Percentiles rank a stretch among this genome's conserved stretches.
Evolutionary conservation across 2,329 filamentous ascomycete species (phyloP).

Genomic region (Alternaria ethzedia): DNA sequence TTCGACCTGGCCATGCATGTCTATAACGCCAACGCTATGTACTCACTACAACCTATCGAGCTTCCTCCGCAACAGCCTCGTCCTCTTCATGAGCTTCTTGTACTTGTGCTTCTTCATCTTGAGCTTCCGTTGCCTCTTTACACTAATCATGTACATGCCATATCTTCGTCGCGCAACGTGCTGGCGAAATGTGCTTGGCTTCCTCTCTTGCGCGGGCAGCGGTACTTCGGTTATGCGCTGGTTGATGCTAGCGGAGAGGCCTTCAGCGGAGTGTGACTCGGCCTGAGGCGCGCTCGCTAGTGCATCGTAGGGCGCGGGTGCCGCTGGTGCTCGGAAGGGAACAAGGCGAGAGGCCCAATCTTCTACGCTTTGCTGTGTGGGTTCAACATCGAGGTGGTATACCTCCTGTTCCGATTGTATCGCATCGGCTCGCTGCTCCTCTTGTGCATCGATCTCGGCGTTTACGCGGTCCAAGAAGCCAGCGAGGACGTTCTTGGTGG

Average conservation of each 20-base stretch:
- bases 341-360: constrained; percentile 61
- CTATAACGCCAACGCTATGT: constrained; percentile 18
- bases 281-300: constrained; percentile 36
- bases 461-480: constrained; percentile 50
- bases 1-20: constrained; percentile 18
- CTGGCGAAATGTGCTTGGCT: constrained; percentile 33
- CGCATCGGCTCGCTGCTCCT: constrained; percentile 48
- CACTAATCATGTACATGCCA: constrained; percentile 82
- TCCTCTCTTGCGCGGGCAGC: constrained; percentile 18
- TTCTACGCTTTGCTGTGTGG: constrained; percentile 45
- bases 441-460: constrained; percentile 36
- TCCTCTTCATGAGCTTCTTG: constrained; percentile 97
- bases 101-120: constrained; percentile 99
- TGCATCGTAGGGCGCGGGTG: constrained; percentile 66
- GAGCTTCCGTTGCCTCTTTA: constrained; percentile 88
- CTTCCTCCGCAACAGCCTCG: constrained; percentile 85
- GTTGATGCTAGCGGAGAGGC: constrained; percentile 38
- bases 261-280: constrained; percentile 15
- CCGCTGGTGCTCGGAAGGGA: constrained; percentile 85
- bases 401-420: constrained; percentile 43
- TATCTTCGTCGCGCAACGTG: constrained; percentile 37
- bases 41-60: constrained; percentile 58
- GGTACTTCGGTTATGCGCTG: constrained; percentile 39
- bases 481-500: constrained; percentile 55
- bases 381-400: constrained; percentile 41